phyloP scores from a whole-genome alignment of 805 yeast species.

The Vanderwaltozyma verrucispora region DNA sequence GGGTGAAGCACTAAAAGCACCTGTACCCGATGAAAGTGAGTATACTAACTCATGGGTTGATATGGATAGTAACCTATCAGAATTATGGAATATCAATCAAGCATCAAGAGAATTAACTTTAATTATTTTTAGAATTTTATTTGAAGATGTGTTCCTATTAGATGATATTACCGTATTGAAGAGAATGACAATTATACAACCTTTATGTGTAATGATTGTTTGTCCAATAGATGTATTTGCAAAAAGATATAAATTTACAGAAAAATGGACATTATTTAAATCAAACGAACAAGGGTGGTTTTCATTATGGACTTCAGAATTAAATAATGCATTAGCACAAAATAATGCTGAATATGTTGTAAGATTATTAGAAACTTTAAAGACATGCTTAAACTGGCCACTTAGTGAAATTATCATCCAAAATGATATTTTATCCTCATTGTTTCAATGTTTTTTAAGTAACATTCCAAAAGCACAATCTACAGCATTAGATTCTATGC shows the following conservation, averaged over 20 bases:
- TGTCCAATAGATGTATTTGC: constrained; percentile 60
- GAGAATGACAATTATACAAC: constrained; percentile 64
- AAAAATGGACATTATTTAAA: constrained; percentile 42
- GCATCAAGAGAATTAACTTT: constrained; percentile 67
- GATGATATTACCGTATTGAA: constrained; percentile 87
- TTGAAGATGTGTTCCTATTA: constrained; percentile 84
- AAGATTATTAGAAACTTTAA: constrained; percentile 68
- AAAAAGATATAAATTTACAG: constrained; percentile 48
- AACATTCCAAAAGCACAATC: constrained; percentile 62
- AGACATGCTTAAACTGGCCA: constrained; percentile 88
- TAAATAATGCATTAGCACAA: constrained; percentile 36
- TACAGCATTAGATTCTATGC: constrained; percentile 83
- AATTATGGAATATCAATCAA: constrained; percentile 58
- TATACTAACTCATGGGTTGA: constrained; percentile 65
- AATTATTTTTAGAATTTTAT: constrained; percentile 71
- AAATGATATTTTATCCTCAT: constrained; percentile 53
- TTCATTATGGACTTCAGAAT: constrained; percentile 50
- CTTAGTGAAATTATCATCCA: constrained; percentile 62
- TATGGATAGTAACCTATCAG: constrained; percentile 71
- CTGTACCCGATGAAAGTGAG: constrained; percentile 31
- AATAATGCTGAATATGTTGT: constrained; percentile 43
- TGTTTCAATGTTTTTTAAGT: constrained; percentile 49
- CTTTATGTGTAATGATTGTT: constrained; percentile 74
- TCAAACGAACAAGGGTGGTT: constrained; percentile 82
- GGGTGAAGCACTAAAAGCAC: constrained; percentile 57